Base-by-base conservation (phyloP, 176 grass and related monocot species). In the Calamus simplicifolius region DNA sequence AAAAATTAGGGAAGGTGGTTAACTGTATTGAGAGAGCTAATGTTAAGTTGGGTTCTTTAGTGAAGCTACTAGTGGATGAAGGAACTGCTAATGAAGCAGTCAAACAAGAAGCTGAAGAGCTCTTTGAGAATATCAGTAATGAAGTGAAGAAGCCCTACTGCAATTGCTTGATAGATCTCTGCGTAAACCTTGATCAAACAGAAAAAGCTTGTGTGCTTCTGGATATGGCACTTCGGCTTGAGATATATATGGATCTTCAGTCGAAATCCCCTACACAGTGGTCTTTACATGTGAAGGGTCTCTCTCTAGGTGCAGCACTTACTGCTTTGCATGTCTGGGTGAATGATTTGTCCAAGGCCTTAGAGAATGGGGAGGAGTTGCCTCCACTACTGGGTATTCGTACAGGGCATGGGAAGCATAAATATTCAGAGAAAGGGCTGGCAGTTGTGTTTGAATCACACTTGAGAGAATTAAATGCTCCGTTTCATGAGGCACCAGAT, bases 81-180 rank as follows among this genome's bases (percentile, higher is more conserved):
- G 61, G 38, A 17, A 19, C 60, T 21, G 68, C 81, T 60, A 64
- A 29, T 77, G 80, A 88, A 31, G 50, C 68, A 6, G 63, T 96
- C 56, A 73, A 57, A 29, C 87, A 80, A 64, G 81, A 62, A 53
- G 72, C 83, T 25, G 67, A 48, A 27, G 72, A 75, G 49, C 59
- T 90, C 30, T 78, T 96, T 6, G 43, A 67, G 43, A 65, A 48
- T 28, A 27, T 65, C 31, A 53, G 74, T 31, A 52, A 64, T 58
- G 77, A 79, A 72, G 92, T 96, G 57, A 90, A 79, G 78, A 82
- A 80, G 74, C 73, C 92, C 18, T 97, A 85, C 72, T 85, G 72
- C 77, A 97, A 97, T 54, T 83, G 78, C 67, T 71, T 97, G 66
- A 91, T 91, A 65, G 92, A 91, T 73, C 70, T 91, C 25, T 88